These are phyloP conservation scores for Neltuma alba DNA, from an alignment of 306 rosid species.

Conservation along the genomic window DNA sequence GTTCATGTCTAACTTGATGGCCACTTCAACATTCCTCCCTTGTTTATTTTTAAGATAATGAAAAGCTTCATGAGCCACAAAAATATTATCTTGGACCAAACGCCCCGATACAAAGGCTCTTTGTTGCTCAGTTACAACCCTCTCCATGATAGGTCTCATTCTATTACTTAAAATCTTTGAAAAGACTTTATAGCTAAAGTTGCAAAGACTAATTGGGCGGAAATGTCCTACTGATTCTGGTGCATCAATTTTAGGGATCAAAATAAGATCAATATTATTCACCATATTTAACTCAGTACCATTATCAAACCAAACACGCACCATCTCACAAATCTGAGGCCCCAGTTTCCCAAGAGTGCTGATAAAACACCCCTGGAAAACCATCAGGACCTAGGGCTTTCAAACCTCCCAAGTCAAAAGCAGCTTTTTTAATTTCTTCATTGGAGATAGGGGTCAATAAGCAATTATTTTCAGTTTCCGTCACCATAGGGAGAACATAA, in stretches of 20 bases:
- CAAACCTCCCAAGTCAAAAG: background rate
- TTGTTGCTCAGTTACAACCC: too few relatives aligned
- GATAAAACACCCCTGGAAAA: background rate
- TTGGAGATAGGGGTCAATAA: fast-evolving
- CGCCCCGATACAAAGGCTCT: too few relatives aligned
- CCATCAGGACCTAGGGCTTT: background rate
- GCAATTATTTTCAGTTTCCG: background rate
- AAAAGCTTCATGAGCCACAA: too few relatives aligned
- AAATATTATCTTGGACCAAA: too few relatives aligned
- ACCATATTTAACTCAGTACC: fast-evolving
- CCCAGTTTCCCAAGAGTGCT: background rate
- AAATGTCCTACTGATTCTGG: background rate
- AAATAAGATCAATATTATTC: too few relatives aligned
- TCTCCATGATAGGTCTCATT: too few relatives aligned
- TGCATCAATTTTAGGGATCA: background rate
- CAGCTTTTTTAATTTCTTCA: background rate
- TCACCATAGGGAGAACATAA: too few relatives aligned
- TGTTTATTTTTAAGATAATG: too few relatives aligned
- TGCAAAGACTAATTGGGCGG: background rate
- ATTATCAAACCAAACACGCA: too few relatives aligned
- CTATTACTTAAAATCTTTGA: too few relatives aligned
- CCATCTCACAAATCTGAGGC: background rate
- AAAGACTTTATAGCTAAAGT: background rate
- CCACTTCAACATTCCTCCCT: too few relatives aligned
- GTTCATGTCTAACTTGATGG: too few relatives aligned